A percentile compares a stretch with the other conserved stretches of the same genome.
These are phyloP conservation scores for Medicago ruthenica DNA, from an alignment of 306 rosid genomes.

Conservation along the genomic window DNA sequence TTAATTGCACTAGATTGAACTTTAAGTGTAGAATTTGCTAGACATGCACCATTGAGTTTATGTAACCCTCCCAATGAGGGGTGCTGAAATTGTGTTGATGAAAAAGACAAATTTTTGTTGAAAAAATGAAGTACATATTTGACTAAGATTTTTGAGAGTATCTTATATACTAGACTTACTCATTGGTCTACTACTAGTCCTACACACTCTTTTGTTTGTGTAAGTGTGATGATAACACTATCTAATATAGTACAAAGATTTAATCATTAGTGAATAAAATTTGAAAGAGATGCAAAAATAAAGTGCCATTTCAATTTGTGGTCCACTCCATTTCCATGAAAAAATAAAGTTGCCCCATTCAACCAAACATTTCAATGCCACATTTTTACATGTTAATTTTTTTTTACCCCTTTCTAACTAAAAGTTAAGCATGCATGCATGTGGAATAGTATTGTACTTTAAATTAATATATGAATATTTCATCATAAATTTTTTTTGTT, in stretches of 20 bases:
- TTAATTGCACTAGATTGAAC: neutral
- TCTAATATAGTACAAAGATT: neutral
- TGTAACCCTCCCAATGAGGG: neutral
- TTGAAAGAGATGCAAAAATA: neutral
- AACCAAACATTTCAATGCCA: slow-evolving; percentile 1
- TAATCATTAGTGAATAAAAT: neutral
- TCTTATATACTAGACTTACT: neutral
- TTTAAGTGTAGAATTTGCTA: neutral
- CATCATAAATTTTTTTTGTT: neutral
- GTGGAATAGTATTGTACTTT: slow-evolving; percentile 3
- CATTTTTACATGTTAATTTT: neutral
- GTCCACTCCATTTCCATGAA: neutral
- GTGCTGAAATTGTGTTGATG: neutral
- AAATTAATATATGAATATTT: neutral
- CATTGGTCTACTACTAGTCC: neutral
- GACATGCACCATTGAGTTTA: neutral
- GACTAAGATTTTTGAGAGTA: too few relatives aligned
- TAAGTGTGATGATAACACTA: neutral
- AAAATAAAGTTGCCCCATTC: neutral
- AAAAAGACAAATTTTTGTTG: slow-evolving; percentile 11
- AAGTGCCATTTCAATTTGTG: slow-evolving; percentile 3
- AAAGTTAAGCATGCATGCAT: neutral
- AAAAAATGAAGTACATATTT: neutral
- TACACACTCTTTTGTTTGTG: slow-evolving; percentile 10
- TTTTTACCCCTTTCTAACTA: neutral